Base-by-base conservation (phyloP, 1,139 yeast species). In the Suhomyces kunorum region DNA sequence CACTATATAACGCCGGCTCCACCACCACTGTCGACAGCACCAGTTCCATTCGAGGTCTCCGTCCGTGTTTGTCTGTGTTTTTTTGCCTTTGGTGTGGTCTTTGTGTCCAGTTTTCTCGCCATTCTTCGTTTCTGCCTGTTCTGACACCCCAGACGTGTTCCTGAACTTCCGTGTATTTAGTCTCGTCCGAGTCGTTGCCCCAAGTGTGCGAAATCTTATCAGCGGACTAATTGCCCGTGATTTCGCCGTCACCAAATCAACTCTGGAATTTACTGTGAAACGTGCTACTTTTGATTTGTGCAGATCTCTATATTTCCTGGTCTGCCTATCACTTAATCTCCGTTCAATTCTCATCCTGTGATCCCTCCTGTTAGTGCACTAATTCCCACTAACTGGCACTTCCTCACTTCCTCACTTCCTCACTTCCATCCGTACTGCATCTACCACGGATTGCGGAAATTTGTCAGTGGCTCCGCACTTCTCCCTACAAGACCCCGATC, bases 381-480 rank as follows among this genome's bases (percentile, higher is more conserved):
- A n/a, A n/a, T 25, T 11, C 28, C 8, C 13, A 8, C 28, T 25
- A 12, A 8, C 29, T 18, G 11, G 8, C 22, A 18, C 30, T 11
- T 32, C 27, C 25, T 8, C 26, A 20, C 6, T 3, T 8, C 27
- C 27, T 13, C 28, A n/a, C n/a, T n/a, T n/a, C n/a, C n/a, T n/a
- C n/a, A n/a, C 17, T 14, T 7, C 3, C 15, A 14, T 26, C 28
- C 12, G 17, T 13, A 26, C 13, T 19, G 19, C n/a, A 13, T 8
- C 15, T n/a, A 27, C 19, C 19, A 18, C 29, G 11, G 29, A 27
- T 27, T 27, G 29, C 29, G 29, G n/a, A 27, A 27, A 16, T 27
- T 27, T 27, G 29, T 27, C 29, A 27, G 29, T 19, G 15, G 19
- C 29, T 15, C 29, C 29, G 29, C 18, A 16, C 19, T 27, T n/a